A percentile compares a stretch with the other conserved stretches of the same genome.
These are phyloP conservation scores for Carallia pectinifolia DNA, from an alignment of 345 rosid genomes.

Conservation along the genomic window DNA sequence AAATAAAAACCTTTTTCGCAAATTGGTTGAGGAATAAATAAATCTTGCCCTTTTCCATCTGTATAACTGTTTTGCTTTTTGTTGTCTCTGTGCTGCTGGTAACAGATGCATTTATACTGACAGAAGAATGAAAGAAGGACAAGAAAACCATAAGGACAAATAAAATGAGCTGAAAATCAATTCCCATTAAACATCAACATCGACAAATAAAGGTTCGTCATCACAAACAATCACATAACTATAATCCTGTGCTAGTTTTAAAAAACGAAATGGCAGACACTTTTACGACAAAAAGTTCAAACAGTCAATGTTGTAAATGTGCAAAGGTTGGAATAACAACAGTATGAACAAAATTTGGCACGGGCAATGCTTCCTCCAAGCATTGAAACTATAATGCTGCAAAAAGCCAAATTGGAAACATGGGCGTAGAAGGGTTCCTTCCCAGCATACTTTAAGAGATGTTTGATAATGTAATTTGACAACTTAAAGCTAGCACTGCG, in stretches of 20 bases:
- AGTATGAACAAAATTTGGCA: too few species aligned
- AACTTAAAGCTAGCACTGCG: too few species aligned
- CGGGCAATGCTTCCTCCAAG: too few species aligned
- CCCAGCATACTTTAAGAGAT: too few species aligned
- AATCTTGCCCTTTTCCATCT: conserved; percentile 85
- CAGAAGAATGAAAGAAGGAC: conserved; percentile 12
- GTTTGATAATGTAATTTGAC: too few species aligned
- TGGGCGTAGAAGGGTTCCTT: too few species aligned
- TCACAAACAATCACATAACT: neutral
- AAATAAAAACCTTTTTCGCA: conserved; percentile 46
- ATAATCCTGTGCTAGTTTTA: neutral
- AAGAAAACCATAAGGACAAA: conserved; percentile 5
- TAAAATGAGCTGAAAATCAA: neutral
- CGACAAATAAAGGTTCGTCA: neutral
- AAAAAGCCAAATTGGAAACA: too few species aligned
- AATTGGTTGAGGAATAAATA: conserved; percentile 80
- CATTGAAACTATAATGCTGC: too few species aligned
- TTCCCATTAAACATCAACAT: neutral
- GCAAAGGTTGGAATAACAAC: too few species aligned
- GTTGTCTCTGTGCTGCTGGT: conserved; percentile 83
- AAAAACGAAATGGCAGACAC: neutral
- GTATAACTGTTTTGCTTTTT: conserved; percentile 86
- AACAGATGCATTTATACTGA: conserved; percentile 88
- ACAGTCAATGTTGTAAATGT: too few species aligned
- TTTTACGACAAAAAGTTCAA: neutral